These are phyloP conservation scores for Poterioochromonas sp. DNA, from an alignment of 352 stramenopile species.

Conservation along the genomic window DNA sequence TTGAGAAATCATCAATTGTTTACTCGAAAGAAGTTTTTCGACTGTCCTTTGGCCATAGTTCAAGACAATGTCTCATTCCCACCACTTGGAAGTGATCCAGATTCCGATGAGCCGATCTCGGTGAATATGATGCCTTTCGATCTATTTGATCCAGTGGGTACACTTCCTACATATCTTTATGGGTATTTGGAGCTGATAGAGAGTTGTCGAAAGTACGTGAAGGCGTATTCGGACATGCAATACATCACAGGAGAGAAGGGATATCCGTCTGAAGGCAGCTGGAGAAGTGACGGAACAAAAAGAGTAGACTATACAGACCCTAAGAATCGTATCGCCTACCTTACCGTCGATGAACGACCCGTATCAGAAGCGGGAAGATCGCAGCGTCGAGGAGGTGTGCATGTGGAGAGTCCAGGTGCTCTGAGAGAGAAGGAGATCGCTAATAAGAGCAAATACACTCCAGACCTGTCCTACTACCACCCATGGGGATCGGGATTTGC, in stretches of 20 bases:
- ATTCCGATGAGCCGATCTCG: neutral
- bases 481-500: neutral
- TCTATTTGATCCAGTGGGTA: neutral
- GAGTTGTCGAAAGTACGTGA: neutral
- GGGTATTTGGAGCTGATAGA: neutral
- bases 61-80: neutral
- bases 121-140: conserved; percentile 16
- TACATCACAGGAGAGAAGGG: neutral
- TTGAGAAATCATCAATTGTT: neutral
- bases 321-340: neutral
- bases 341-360: neutral
- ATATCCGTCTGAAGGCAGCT: neutral
- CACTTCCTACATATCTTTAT: neutral
- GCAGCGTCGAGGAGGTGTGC: neutral
- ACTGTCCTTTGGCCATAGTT: neutral
- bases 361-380: neutral
- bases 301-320: neutral
- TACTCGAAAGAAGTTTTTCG: neutral
- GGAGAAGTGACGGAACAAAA: neutral
- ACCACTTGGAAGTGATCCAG: neutral
- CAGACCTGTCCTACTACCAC: neutral
- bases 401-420: conserved; percentile 7
- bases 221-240: neutral
- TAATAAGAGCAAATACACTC: conserved; percentile 3
- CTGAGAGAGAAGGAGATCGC: neutral